Evolutionary conservation across 768 basidiomycete species (phyloP), one percentile per base, ranked within the genome.

Genomic region (Auricularia sp.): DNA sequence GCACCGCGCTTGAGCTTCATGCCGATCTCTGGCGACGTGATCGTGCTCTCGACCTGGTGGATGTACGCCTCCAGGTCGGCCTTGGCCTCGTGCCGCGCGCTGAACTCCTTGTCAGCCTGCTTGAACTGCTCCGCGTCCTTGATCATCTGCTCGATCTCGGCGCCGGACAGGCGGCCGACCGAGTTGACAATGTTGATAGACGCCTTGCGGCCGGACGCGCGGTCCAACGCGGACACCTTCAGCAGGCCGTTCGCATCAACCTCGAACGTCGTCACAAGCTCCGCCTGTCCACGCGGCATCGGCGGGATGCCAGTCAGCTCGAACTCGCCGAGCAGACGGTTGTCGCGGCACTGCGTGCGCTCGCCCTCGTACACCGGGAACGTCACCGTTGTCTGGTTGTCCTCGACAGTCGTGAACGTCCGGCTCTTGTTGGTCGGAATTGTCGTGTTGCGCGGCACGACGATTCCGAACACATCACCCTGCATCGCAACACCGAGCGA

Each of bases 341-440:
- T 99, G 81, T 99, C 97, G 72, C 94, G 91, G 83, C 97, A 99
- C 74, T 98, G 96, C 39, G 96, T 98, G 70, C 97, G 94, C 81
- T 99, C 97, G 74, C 97, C 97, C 84, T 99, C 97, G 79, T 99
- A 98, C 86, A 99, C 97, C 71, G 97, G 97, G 93, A 98, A 99
- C 69, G 96, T 98, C 80, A 99, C 97, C 67, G 92, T 96, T 67
- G 97, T 99, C 80, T 98, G 97, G 84, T 98, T 99, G 84, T 99
- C 97, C 85, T 99, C 97, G 68, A 99, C 97, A 63, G 97, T 99
- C 70, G 97, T 99, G 85, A 99, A 99, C 61, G 91, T 91, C 74
- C 97, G 85, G 44, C 93, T 95, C 82, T 98, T 99, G 87, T 95
- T 98, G 75, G 96, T 94, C 64, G 97, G 97, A 77, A 99, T 98